phyloP scores from a whole-genome alignment of 139 green algal genomes.

The Marvania coccoides region DNA sequence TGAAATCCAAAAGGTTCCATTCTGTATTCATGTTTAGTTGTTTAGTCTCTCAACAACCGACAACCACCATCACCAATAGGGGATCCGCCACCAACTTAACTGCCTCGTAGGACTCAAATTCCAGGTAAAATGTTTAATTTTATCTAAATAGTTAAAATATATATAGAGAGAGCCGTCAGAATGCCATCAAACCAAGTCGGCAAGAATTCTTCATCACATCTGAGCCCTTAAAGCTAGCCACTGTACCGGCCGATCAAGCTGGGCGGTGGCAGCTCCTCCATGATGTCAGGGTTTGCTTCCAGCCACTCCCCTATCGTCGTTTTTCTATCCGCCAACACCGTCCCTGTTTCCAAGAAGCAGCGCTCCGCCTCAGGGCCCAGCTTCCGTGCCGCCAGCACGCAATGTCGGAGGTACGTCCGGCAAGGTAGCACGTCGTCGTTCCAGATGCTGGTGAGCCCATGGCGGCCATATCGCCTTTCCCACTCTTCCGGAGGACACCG shows the following conservation, averaged over 20 bases:
- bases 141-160: no score
- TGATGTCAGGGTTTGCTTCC: constrained; percentile 60
- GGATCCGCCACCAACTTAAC: no score
- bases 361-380: constrained; percentile 38
- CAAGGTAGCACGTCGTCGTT: constrained; percentile 56
- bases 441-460: constrained; percentile 62
- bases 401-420: constrained; percentile 83
- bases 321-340: constrained; percentile 67
- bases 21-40: no score
- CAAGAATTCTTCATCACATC: neutral
- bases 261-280: constrained; percentile 68
- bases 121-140: no score
- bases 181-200: no score
- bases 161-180: no score
- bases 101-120: no score
- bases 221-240: constrained; percentile 52
- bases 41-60: no score
- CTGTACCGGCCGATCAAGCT: constrained; percentile 67
- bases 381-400: constrained; percentile 63
- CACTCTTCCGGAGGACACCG: constrained; percentile 69
- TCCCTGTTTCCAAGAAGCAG: constrained; percentile 81
- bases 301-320: constrained; percentile 69
- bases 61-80: no score
- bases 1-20: no score
- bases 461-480: constrained; percentile 50